Percentiles rank a stretch among this genome's conserved stretches.
phyloP scores from a whole-genome alignment of 2,329 filamentous ascomycete genomes.

The Pyricularia grisea region DNA sequence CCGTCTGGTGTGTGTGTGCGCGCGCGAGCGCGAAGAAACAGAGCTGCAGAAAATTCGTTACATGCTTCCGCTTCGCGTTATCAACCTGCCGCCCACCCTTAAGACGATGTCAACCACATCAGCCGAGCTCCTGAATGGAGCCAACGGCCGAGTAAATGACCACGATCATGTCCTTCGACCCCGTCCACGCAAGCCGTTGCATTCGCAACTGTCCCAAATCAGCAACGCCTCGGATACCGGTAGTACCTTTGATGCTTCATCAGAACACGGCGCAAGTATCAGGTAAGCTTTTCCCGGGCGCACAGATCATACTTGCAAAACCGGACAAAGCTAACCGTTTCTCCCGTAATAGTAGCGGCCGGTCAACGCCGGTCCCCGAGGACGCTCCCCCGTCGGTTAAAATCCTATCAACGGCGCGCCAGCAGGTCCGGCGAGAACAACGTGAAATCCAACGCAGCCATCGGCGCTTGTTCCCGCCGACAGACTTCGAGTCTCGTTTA shows the following conservation, averaged over 20 bases:
- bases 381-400: conserved; percentile 92
- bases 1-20: neutral
- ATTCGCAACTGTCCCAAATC: conserved; percentile 34
- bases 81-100: neutral
- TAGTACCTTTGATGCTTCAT: conserved; percentile 19
- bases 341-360: conserved; percentile 46
- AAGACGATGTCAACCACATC: conserved; percentile 16
- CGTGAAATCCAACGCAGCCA: conserved; percentile 36
- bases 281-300: neutral
- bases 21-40: neutral
- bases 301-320: neutral
- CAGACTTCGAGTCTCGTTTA: conserved; percentile 81
- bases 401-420: conserved; percentile 75
- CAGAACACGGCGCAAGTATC: conserved; percentile 20
- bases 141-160: conserved; percentile 9
- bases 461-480: conserved; percentile 81
- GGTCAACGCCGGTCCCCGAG: conserved; percentile 72
- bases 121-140: conserved; percentile 16
- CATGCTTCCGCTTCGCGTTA: conserved; percentile 6
- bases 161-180: conserved; percentile 37
- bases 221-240: conserved; percentile 27
- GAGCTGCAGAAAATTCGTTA: neutral
- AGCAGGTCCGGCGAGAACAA: conserved; percentile 65
- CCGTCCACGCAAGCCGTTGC: conserved; percentile 38
- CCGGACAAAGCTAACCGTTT: conserved; percentile 5